phyloP scores from a whole-genome alignment of 225 moss, liverwort and hornwort species.

The Polytrichum formosum region DNA sequence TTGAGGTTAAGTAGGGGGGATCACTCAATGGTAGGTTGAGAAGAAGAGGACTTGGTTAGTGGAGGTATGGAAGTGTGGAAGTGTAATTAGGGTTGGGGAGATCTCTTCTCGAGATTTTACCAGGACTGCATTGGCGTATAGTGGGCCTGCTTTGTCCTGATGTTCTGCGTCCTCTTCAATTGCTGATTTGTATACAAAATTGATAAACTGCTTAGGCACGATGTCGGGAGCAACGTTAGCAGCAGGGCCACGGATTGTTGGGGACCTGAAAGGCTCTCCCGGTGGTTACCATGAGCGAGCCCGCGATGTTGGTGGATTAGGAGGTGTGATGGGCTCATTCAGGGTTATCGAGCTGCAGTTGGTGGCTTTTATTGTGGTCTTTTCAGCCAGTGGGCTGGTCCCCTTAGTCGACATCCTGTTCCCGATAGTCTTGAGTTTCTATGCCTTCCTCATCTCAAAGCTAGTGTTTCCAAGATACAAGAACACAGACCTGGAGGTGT shows the following conservation, averaged over 20 bases:
- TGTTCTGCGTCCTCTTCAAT: neutral
- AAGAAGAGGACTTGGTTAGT: too few relatives aligned
- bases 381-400: slow-evolving; percentile 84
- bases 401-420: slow-evolving; percentile 70
- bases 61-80: neutral
- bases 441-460: slow-evolving; percentile 43
- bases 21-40: too few relatives aligned
- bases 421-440: slow-evolving; percentile 45
- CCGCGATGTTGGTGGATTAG: slow-evolving; percentile 38
- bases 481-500: slow-evolving; percentile 48
- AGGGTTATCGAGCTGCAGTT: slow-evolving; percentile 87
- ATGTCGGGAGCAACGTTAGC: slow-evolving; percentile 95
- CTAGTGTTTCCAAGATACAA: slow-evolving; percentile 68
- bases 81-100: neutral
- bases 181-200: neutral
- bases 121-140: neutral
- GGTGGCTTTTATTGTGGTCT: slow-evolving; percentile 85
- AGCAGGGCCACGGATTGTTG: slow-evolving; percentile 38
- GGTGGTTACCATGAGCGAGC: slow-evolving; percentile 21
- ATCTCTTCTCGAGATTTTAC: neutral
- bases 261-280: slow-evolving; percentile 2
- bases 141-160: neutral
- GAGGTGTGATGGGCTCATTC: slow-evolving; percentile 86
- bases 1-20: too few relatives aligned
- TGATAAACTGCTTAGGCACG: neutral